Conservation (phyloP, 2,329 filamentous ascomycete species). For the Chaetomiaceae sp. region DNA sequence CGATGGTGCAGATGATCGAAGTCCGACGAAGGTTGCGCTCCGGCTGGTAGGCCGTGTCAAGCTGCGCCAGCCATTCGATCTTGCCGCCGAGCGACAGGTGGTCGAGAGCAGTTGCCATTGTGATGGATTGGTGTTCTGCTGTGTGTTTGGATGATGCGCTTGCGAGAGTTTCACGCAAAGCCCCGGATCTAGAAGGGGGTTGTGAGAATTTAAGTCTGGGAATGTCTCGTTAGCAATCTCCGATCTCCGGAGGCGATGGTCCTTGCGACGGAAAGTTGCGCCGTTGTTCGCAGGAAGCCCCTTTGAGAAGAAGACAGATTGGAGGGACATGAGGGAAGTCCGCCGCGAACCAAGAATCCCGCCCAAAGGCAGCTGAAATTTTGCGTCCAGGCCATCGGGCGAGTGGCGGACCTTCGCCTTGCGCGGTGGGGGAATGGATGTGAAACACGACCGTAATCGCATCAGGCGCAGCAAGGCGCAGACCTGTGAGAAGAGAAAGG, state of each 20-base stretch:
- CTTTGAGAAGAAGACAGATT: not conserved
- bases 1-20: conserved; percentile 98
- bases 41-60: conserved; percentile 86
- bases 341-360: not conserved
- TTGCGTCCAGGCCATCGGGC: not conserved
- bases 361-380: not conserved
- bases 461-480: not conserved
- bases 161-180: conserved; percentile 4
- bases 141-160: not conserved
- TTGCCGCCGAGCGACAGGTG: conserved; percentile 74
- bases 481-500: not conserved
- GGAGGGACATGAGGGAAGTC: not conserved
- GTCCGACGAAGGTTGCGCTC: conserved; percentile 90
- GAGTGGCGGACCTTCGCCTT: not conserved
- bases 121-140: conserved; percentile 24
- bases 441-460: conserved; percentile 7
- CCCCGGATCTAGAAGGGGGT: not conserved
- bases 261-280: not conserved
- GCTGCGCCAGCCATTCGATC: conserved; percentile 61
- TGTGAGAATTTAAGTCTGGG: conserved; percentile 3
- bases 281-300: not conserved
- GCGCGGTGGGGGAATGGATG: conserved; percentile 3
- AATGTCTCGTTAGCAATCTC: conserved; percentile 7
- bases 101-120: conserved; percentile 69
- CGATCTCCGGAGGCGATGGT: conserved; percentile 6